Evolutionary conservation across 441 rosid species (phyloP).

Genomic region (Dalechampia spathulata): DNA sequence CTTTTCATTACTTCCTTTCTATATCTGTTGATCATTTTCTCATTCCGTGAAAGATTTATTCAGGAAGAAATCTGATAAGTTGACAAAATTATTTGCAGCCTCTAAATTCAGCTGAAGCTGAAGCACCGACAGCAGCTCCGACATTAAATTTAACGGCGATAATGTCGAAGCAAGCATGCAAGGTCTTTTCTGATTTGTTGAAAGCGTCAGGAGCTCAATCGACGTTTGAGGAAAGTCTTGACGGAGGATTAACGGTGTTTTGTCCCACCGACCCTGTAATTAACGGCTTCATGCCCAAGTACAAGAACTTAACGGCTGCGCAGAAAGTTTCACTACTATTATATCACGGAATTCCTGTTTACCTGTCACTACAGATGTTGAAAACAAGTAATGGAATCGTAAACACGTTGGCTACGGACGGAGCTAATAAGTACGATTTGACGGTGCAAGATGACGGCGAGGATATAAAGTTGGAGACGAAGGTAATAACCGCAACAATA

Average conservation of each 20-base stretch:
- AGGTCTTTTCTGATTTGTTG: constrained; percentile 66
- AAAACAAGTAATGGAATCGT: constrained; percentile 64
- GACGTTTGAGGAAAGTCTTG: constrained; percentile 45
- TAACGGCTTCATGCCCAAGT: constrained; percentile 72
- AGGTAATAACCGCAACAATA: constrained; percentile 56
- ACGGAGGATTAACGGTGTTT: constrained; percentile 85
- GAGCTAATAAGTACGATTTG: constrained; percentile 63
- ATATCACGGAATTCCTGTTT: constrained; percentile 62
- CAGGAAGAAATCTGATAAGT: too few species aligned
- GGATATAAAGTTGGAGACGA: constrained; percentile 59
- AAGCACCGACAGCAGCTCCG: constrained; percentile 73
- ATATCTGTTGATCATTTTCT: too few species aligned
- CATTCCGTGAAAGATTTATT: too few species aligned
- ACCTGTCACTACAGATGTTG: constrained; percentile 68
- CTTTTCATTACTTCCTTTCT: too few species aligned
- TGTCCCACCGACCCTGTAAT: constrained; percentile 77
- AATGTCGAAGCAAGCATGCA: constrained; percentile 81
- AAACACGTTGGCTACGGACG: constrained; percentile 93
- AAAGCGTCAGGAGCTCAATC: constrained; percentile 55
- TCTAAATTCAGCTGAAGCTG: constrained; percentile 62
- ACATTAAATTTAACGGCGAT: constrained; percentile 54
- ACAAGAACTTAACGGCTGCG: constrained; percentile 62
- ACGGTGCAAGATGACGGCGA: constrained; percentile 84
- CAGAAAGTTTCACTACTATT: constrained; percentile 54
- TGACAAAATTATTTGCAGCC: constrained; percentile 19